Conservation (phyloP, 768 basidiomycete genomes). For the Russula griseocarnosa region DNA sequence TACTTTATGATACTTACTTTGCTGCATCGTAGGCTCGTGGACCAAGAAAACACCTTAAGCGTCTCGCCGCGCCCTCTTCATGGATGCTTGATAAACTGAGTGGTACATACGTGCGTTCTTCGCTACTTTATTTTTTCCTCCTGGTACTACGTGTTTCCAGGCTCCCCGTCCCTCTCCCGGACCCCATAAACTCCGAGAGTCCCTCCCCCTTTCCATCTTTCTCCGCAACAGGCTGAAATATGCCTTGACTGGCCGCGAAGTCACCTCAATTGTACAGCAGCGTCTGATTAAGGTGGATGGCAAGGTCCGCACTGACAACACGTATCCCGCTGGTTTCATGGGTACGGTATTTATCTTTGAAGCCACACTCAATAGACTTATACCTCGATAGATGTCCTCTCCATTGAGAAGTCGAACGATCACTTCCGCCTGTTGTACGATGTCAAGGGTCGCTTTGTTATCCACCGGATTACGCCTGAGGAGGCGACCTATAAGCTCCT, state of each 20-base stretch:
- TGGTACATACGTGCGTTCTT: constrained; percentile 79
- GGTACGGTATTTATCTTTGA: constrained; percentile 48
- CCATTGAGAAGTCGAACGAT: constrained; percentile 97
- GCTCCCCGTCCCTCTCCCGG: constrained; percentile 96
- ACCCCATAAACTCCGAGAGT: constrained; percentile 99
- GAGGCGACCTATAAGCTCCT: constrained; percentile 96
- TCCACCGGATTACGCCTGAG: constrained; percentile 98
- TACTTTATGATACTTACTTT: constrained; percentile 27
- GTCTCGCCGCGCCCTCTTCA: constrained; percentile 92
- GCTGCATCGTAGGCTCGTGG: constrained; percentile 70
- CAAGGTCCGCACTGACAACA: constrained; percentile 97
- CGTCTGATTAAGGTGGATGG: constrained; percentile 97
- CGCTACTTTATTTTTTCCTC: neutral
- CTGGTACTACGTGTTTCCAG: constrained; percentile 38
- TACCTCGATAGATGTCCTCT: constrained; percentile 71
- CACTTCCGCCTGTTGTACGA: constrained; percentile 99
- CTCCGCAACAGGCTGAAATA: constrained; percentile 99
- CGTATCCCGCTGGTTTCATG: constrained; percentile 96
- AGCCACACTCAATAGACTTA: neutral
- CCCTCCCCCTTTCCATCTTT: constrained; percentile 93
- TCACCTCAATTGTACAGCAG: constrained; percentile 90
- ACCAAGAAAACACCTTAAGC: constrained; percentile 99
- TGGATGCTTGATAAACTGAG: constrained; percentile 99
- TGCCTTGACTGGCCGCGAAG: constrained; percentile 94
- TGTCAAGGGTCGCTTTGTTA: constrained; percentile 99